These are phyloP conservation scores for Closterium sp. DNA, from an alignment of 139 green algal genomes.

Conservation along the genomic window DNA sequence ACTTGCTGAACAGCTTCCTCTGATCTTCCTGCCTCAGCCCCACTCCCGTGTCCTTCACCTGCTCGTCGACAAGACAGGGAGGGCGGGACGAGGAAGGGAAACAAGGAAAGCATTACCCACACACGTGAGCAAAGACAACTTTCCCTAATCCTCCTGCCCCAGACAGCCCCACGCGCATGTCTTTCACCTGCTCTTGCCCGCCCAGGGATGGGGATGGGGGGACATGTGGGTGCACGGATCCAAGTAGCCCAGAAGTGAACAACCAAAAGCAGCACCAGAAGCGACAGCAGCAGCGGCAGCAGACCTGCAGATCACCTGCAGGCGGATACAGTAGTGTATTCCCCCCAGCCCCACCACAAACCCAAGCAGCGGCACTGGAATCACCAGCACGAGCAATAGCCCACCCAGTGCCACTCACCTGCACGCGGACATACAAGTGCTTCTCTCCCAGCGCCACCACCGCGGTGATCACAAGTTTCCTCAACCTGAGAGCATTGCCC, in stretches of 20 bases:
- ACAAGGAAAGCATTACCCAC: too few species aligned
- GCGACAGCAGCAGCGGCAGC: too few species aligned
- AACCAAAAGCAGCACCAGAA: not conserved
- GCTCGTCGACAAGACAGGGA: not conserved
- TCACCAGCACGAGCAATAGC: not conserved
- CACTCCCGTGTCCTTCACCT: constrained; percentile 53
- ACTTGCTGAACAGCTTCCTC: constrained; percentile 49
- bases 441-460: constrained; percentile 14
- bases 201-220: too few species aligned
- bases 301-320: constrained; percentile 34
- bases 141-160: constrained; percentile 15
- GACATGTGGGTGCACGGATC: too few species aligned
- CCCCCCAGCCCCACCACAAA: not conserved
- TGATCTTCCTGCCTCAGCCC: constrained; percentile 38
- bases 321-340: constrained; percentile 18
- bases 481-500: too few species aligned
- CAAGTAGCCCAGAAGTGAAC: too few species aligned
- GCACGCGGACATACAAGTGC: constrained; percentile 30
- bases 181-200: constrained; percentile 39
- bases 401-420: constrained; percentile 5
- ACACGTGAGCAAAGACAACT: constrained; percentile 12
- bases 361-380: not conserved
- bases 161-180: constrained; percentile 47
- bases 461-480: not conserved
- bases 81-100: too few species aligned